Evolutionary conservation across 139 green algal species (phyloP), one percentile per base, ranked within the genome.

Genomic region (Coelastrella sp.): DNA sequence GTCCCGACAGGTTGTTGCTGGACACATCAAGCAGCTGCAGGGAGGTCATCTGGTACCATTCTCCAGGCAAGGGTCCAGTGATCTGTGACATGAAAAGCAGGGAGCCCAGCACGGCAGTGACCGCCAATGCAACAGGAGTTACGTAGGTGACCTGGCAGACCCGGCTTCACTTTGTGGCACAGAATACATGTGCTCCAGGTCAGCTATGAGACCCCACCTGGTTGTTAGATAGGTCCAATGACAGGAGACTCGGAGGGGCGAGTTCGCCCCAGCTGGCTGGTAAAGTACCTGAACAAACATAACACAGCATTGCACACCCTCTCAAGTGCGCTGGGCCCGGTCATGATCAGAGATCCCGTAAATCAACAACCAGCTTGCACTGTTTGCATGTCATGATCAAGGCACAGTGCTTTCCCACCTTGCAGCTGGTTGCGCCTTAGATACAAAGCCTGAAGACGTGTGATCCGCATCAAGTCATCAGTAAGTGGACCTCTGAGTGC

Each of bases 371-470:
- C n/a, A n/a, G n/a, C n/a, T n/a, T n/a, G n/a, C n/a, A n/a, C n/a
- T n/a, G n/a, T n/a, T n/a, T n/a, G n/a, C n/a, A n/a, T n/a, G n/a
- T n/a, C n/a, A n/a, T n/a, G n/a, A n/a, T n/a, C n/a, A n/a, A n/a
- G n/a, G n/a, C n/a, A n/a, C n/a, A n/a, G n/a, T n/a, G n/a, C n/a
- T 23, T 7, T 7, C 82, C 16, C 4, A 77, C 82, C 82, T 77
- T 65, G 64, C 23, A 87, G 82, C 64, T 79, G 64, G 32, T 87
- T 87, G 64, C 58, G 32, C 14, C 5, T 14, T 64, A 87, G 65
- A 14, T 87, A 23, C 64, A 87, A 64, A 3, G 7, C 64, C 4
- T 64, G 23, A 61, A 87, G 16, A 19, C 74, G 4, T 32, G 64
- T 47, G 6, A 87, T 7, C 23, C 64, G 23, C 32, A 87, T 7